These are phyloP conservation scores for Nigrograna mackinnonii DNA, from an alignment of 2,329 filamentous ascomycete species.

Conservation along the genomic window DNA sequence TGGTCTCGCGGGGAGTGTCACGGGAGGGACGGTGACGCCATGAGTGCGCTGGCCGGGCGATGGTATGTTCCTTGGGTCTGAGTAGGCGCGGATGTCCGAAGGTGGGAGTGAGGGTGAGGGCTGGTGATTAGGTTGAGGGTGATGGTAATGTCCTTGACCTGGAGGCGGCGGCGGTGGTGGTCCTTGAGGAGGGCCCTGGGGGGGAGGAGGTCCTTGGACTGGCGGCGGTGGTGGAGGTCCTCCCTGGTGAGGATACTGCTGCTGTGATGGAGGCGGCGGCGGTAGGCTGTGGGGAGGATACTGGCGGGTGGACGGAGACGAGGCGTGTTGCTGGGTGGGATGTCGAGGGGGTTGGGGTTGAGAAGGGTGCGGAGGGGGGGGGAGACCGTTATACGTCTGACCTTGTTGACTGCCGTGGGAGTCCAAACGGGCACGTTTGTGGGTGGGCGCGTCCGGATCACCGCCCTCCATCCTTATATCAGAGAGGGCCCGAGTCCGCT, in stretches of 20 bases:
- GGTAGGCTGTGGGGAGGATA: constrained; percentile 15
- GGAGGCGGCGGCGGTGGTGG: not conserved
- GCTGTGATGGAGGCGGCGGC: constrained; percentile 3
- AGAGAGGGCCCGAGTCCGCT: constrained; percentile 29
- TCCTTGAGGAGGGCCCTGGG: not conserved
- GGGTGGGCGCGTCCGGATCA: constrained; percentile 42
- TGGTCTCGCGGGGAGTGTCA: constrained; percentile 25
- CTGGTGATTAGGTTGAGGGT: constrained; percentile 3
- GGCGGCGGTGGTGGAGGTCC: constrained; percentile 3
- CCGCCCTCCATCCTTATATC: constrained; percentile 42
- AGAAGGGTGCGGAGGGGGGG: constrained; percentile 33
- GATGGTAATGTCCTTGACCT: not conserved
- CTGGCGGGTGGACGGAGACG: constrained; percentile 30
- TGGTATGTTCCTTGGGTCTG: constrained; percentile 35
- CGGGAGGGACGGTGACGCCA: constrained; percentile 35
- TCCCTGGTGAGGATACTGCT: constrained; percentile 3
- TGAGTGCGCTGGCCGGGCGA: constrained; percentile 39
- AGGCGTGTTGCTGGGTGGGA: constrained; percentile 31
- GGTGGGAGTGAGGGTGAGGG: constrained; percentile 36
- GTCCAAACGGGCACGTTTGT: constrained; percentile 44
- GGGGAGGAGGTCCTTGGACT: not conserved
- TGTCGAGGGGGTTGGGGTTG: constrained; percentile 33
- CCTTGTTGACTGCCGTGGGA: constrained; percentile 28
- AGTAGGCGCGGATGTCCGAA: constrained; percentile 35
- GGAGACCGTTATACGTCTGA: constrained; percentile 36